Evolutionary conservation across 805 yeast species (phyloP), one percentile per base, ranked within the genome.

Genomic region (Sugiyamaella chiloensis): DNA sequence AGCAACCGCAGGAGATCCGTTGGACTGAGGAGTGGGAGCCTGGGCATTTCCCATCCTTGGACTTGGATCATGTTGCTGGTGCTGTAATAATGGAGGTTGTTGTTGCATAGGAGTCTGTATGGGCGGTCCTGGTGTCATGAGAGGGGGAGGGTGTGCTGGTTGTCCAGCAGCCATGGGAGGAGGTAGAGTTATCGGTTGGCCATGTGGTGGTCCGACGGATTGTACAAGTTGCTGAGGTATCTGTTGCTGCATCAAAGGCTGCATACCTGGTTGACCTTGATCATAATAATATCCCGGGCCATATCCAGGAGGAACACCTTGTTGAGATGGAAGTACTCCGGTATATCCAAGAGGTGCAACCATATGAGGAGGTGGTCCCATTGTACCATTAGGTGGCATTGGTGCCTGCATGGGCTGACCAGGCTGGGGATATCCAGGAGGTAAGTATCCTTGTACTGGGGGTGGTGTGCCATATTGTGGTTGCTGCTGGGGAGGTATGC

Each of bases 261-360:
- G 54, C 21, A 21, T 51, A 40, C 20, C 40, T 29, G 14, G 52
- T 26, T n/a, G 30, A 8, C 20, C 37, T 17, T 31, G 47, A n/a
- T 24, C 40, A 30, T 49, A 34, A 19, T 34, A 34, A 21, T 34
- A 34, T 3, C 37, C 37, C 4, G 37, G 37, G 9, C 19, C 36
- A 16, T 34, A 34, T 14, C 30, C 30, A 26, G 34, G n/a, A 29
- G 34, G 7, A 4, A 6, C 34, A 14, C 37, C 37, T 5, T 34
- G 20, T 16, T 14, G 20, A 34, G 20, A 7, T 11, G 36, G 36
- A n/a, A n/a, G n/a, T n/a, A n/a, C n/a, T n/a, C n/a, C n/a, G n/a
- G n/a, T n/a, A n/a, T n/a, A n/a, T n/a, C 31, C 31, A 27, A 11
- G 31, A 27, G 31, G 11, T n/a, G 31, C 31, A 11, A 27, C n/a